Evolutionary conservation across 148 eudicot genomes (phyloP).

Genomic region (Vaccinium corymbosum): DNA sequence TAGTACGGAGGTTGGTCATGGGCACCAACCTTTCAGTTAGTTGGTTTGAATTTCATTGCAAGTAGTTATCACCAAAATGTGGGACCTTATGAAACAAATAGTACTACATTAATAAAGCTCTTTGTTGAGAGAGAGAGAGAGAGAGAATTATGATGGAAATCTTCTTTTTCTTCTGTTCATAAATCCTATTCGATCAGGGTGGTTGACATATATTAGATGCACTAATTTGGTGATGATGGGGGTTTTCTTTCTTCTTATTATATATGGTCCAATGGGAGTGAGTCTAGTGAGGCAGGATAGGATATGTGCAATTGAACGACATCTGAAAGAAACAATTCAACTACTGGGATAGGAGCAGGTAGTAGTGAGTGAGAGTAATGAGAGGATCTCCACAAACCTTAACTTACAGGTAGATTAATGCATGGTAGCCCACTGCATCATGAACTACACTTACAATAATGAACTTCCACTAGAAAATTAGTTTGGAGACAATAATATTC

Average conservation of each 20-base stretch:
- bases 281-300: too few species aligned
- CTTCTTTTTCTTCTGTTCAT: background rate
- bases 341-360: background rate
- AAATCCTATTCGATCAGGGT: too few species aligned
- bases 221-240: background rate
- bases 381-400: background rate
- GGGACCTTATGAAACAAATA: background rate
- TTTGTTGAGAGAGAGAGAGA: background rate
- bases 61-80: background rate
- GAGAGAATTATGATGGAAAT: slow-evolving; percentile 20
- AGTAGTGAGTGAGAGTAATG: background rate
- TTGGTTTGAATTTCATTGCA: slow-evolving; percentile 7
- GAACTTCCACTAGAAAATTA: too few species aligned
- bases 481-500: too few species aligned
- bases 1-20: background rate
- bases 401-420: background rate
- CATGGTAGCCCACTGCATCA: too few species aligned
- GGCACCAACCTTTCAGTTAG: slow-evolving; percentile 2
- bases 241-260: too few species aligned
- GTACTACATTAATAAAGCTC: background rate
- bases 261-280: too few species aligned
- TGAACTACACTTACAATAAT: too few species aligned
- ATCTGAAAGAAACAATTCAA: background rate
- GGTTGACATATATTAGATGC: background rate
- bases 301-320: background rate